These are phyloP conservation scores for Lentinula detonsa DNA, from an alignment of 768 basidiomycete genomes.

Conservation along the genomic window DNA sequence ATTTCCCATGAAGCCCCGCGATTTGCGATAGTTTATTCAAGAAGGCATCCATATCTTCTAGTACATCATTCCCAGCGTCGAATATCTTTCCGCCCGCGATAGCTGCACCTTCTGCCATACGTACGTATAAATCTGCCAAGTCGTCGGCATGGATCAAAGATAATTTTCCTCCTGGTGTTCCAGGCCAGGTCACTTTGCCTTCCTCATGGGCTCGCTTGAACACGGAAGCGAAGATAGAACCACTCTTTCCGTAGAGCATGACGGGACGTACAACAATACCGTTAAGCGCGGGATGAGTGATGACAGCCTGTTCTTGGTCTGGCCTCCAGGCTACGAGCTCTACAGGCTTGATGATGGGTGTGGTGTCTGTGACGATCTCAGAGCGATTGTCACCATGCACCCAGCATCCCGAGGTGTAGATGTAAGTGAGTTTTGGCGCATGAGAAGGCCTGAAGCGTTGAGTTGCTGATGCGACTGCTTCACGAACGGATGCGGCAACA, in stretches of 20 bases:
- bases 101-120: constrained; percentile 30
- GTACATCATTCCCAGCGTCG: constrained; percentile 30
- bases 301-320: constrained; percentile 24
- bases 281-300: constrained; percentile 23
- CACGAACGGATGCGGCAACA: constrained; percentile 18
- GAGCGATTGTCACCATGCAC: constrained; percentile 31
- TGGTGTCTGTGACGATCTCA: constrained; percentile 26
- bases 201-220: constrained; percentile 19
- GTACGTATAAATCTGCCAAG: constrained; percentile 35
- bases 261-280: constrained; percentile 40
- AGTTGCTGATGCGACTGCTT: constrained; percentile 19
- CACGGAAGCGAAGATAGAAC: constrained; percentile 24
- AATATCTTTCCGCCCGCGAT: constrained; percentile 32
- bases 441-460: constrained; percentile 17
- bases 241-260: constrained; percentile 36
- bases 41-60: constrained; percentile 35
- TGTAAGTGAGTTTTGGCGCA: constrained; percentile 34
- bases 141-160: constrained; percentile 37
- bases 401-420: constrained; percentile 42
- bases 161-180: constrained; percentile 26
- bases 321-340: constrained; percentile 27
- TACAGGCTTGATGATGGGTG: constrained; percentile 19
- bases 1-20: constrained; percentile 29
- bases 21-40: constrained; percentile 29
- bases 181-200: constrained; percentile 25